Percentiles rank a stretch among this genome's conserved stretches.
Evolutionary conservation across 1,139 yeast species (phyloP).

Genomic region (Pichia sp.): DNA sequence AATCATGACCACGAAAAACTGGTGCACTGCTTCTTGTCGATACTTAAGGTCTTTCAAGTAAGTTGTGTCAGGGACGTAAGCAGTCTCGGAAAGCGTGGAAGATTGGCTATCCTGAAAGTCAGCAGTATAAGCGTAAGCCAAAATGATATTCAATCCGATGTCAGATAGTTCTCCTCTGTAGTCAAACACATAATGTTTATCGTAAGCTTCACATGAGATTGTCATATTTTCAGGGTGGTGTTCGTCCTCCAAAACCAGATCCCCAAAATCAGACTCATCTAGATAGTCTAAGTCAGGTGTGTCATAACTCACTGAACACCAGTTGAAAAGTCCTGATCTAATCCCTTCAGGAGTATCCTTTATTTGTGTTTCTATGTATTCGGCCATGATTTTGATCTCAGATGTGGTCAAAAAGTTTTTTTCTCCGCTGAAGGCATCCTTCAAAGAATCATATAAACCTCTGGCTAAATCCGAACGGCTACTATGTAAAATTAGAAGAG

Average conservation of each 20-base stretch:
- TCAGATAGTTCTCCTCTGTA: constrained; percentile 40
- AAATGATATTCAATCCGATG: constrained; percentile 41
- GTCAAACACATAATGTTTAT: constrained; percentile 37
- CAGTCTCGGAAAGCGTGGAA: constrained; percentile 22
- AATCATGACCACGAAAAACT: constrained; percentile 32
- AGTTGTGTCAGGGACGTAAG: constrained; percentile 22
- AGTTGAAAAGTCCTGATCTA: constrained; percentile 39
- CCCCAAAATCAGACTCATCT: constrained; percentile 2
- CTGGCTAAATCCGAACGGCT: constrained; percentile 47
- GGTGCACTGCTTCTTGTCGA: constrained; percentile 27
- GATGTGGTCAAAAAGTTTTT: constrained; percentile 42
- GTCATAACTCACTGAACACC: constrained; percentile 45
- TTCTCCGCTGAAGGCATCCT: constrained; percentile 33
- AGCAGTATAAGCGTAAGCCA: constrained; percentile 43
- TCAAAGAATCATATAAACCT: constrained; percentile 48
- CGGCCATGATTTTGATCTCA: constrained; percentile 44
- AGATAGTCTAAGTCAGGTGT: constrained; percentile 4
- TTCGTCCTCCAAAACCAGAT: not conserved
- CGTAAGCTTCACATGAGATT: constrained; percentile 3
- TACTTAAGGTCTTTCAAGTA: constrained; percentile 24
- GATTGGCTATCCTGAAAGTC: constrained; percentile 5
- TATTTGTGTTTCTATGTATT: constrained; percentile 47
- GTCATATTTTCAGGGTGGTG: constrained; percentile 7
- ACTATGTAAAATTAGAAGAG: constrained; percentile 43
- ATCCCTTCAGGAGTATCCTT: constrained; percentile 49